phyloP scores from a whole-genome alignment of 2,329 filamentous ascomycete genomes.

The Orbilia oligospora region DNA sequence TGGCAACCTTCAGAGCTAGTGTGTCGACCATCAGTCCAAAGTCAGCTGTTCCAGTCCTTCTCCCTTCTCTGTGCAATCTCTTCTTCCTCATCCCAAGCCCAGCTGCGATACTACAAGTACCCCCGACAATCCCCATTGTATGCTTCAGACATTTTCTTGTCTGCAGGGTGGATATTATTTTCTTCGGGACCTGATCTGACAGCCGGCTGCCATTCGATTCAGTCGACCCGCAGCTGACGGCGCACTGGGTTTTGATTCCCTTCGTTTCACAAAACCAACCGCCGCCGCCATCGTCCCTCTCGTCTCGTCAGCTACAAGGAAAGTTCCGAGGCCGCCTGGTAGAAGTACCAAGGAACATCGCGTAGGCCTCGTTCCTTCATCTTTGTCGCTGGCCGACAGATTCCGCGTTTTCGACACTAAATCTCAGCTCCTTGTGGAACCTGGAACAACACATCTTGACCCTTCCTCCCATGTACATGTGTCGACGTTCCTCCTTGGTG shows the following conservation, averaged over 20 bases:
- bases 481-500: not conserved
- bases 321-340: not conserved
- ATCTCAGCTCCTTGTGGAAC: slow-evolving; percentile 7
- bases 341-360: slow-evolving; percentile 2
- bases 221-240: slow-evolving; percentile 19
- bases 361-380: slow-evolving; percentile 6
- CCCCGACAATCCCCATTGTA: slow-evolving; percentile 39
- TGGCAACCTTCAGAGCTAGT: slow-evolving; percentile 21
- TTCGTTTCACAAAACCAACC: slow-evolving; percentile 28
- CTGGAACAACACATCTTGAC: slow-evolving; percentile 3
- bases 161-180: slow-evolving; percentile 25
- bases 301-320: not conserved
- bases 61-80: slow-evolving; percentile 9
- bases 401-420: slow-evolving; percentile 22
- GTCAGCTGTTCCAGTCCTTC: slow-evolving; percentile 50
- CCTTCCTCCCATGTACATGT: slow-evolving; percentile 15
- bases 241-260: slow-evolving; percentile 24
- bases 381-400: slow-evolving; percentile 52
- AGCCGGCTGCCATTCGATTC: slow-evolving; percentile 37
- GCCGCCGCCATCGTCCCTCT: slow-evolving; percentile 1
- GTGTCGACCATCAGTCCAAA: slow-evolving; percentile 56
- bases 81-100: slow-evolving; percentile 22
- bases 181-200: slow-evolving; percentile 29
- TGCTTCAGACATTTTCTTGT: slow-evolving; percentile 25
- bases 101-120: slow-evolving; percentile 41